Percentiles rank a stretch among this genome's conserved stretches.
These are phyloP conservation scores for Camellia japonica DNA, from an alignment of 148 eudicot genomes.

Conservation along the genomic window DNA sequence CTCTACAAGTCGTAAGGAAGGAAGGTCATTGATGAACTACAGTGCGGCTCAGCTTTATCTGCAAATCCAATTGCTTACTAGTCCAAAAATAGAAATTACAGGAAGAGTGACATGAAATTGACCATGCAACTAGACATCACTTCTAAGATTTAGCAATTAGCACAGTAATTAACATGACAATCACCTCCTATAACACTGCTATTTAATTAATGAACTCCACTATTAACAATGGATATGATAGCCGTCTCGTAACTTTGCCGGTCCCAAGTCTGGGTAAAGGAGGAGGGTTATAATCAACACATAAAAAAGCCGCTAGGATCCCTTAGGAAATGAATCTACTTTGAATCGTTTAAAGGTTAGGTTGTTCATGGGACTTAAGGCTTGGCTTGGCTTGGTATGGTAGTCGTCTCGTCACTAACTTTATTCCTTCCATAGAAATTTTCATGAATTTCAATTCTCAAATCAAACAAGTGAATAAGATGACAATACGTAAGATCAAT, in stretches of 20 bases:
- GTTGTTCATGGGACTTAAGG: too few species aligned
- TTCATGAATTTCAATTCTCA: not conserved
- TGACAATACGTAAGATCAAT: not conserved
- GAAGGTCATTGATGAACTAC: not conserved
- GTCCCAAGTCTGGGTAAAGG: too few species aligned
- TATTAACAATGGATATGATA: not conserved
- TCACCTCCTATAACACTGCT: not conserved
- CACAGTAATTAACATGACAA: not conserved
- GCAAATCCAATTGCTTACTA: not conserved
- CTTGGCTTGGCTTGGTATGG: too few species aligned
- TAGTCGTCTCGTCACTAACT: not conserved
- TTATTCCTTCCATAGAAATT: not conserved
- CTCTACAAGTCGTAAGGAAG: not conserved
- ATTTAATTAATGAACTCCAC: not conserved
- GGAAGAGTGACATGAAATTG: not conserved
- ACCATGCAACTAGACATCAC: not conserved
- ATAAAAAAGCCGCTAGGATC: too few species aligned
- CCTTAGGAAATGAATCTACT: too few species aligned
- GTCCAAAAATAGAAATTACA: not conserved
- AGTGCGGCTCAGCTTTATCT: not conserved
- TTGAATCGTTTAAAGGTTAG: too few species aligned
- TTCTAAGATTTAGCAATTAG: not conserved
- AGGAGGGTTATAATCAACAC: too few species aligned
- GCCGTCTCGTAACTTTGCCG: too few species aligned
- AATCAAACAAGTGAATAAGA: not conserved